Evolutionary conservation across 371 early-diverging fungal species (phyloP), one percentile per base, ranked within the genome.

Genomic region (Syncephalastrum contaminatum): DNA sequence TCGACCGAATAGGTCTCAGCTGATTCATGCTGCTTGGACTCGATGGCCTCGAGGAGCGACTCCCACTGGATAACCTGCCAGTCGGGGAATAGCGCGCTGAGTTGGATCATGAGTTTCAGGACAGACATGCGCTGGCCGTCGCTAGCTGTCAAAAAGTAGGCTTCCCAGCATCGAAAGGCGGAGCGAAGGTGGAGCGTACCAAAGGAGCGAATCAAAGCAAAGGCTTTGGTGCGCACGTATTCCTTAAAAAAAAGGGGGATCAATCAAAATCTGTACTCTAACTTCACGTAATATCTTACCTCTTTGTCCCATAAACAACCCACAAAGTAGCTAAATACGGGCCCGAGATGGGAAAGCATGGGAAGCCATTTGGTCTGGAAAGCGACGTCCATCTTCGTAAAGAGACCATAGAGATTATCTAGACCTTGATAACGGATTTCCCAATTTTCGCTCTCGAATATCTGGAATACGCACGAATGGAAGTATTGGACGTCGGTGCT

Each of bases 31-130:
- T 54, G 61, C 25, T 68, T 72, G 21, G 58, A 30, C 51, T 77
- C 72, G 4, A 82, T 53, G 0, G 75, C 70, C 24, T 80, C 72
- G 18, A 80, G 55, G 14, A 82, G 50, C 3, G 73, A 70, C 15
- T 76, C 76, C 82, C 82, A 82, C 57, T 82, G 73, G 7, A 82
- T 54, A 4, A 80, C 80, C 53, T 77, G 76, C 82, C 80, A 82
- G 24, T 73, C 75, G 1, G 82, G 82, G 41, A 80, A 82, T 18
- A 76, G 16, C 0, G 78, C 71, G 56, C 76, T 73, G 0, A 82
- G 58, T 42, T 71, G 73, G 21, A 72, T 69, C 82, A 82, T 82
- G 19, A 74, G 46, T 43, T 73, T 73, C 21, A 73, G 57, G 4
- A 80, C 54, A 0, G 69, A 43, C 20, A 65, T 67, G 24, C 55